These are phyloP conservation scores for Metschnikowia lunata DNA, from an alignment of 805 yeast species.

Conservation along the genomic window DNA sequence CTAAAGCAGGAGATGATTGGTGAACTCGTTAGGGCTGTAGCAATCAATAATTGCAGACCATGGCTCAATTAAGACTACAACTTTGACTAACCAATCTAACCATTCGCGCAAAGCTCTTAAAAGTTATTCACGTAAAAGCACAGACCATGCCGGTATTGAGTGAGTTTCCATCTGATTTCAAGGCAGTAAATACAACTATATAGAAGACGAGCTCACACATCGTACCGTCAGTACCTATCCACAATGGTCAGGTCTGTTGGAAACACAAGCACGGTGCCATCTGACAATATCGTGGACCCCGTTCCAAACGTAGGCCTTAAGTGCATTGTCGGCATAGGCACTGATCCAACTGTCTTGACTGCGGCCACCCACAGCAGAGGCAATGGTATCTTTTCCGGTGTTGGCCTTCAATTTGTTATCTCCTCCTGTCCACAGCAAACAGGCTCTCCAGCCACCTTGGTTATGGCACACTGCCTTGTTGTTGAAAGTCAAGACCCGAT, in stretches of 20 bases:
- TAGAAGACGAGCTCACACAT: too few relatives aligned
- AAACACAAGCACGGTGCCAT: background rate
- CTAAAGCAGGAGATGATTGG: too few relatives aligned
- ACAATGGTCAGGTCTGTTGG: background rate
- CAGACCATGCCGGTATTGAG: too few relatives aligned
- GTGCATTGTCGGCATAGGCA: background rate
- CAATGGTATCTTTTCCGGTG: background rate
- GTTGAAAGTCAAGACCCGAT: background rate
- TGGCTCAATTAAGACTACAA: too few relatives aligned
- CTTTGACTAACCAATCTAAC: too few relatives aligned
- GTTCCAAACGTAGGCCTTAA: background rate
- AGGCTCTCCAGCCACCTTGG: background rate
- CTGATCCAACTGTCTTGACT: background rate
- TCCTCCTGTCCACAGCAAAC: constrained; percentile 8
- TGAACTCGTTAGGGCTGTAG: too few relatives aligned
- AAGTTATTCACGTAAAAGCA: too few relatives aligned
- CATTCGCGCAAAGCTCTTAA: too few relatives aligned
- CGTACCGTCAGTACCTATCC: background rate
- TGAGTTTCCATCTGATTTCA: too few relatives aligned
- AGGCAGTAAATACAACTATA: too few relatives aligned
- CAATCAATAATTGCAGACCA: too few relatives aligned
- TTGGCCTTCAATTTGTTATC: background rate
- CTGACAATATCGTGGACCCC: background rate
- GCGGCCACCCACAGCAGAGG: background rate
- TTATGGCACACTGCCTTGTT: background rate